Base-by-base conservation (phyloP, 345 rosid genomes). In the Populus tremula region DNA sequence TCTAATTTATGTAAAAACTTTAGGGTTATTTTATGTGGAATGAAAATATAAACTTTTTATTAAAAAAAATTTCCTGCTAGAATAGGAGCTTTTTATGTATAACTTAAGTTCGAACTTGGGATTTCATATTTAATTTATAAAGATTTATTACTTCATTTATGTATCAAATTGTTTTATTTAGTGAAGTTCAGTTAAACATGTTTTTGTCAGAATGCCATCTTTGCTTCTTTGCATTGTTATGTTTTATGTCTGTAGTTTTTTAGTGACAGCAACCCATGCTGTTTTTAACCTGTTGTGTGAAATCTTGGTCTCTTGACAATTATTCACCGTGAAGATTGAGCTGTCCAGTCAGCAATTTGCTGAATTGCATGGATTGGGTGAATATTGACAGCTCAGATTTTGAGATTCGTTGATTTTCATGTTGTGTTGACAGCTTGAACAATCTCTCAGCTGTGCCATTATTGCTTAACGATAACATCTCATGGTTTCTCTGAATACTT, bases 301-400 rank as follows among this genome's bases (percentile, higher is more conserved):
- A 47, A 14, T 53, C 2, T 1, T 50, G 8, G 23, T n/a, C 9
- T 0, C 21, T n/a, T 21, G n/a, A 21, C 13, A 1, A 21, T 56
- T 56, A 56, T 56, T 56, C 8, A 8, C 5, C 25, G 25, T 21
- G 62, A n/a, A 21, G 23, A 56, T 56, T 56, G 70, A 66, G 25
- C 5, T 33, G n/a, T 66, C 70, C 35, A 33, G 36, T 14, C 62
- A 21, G 62, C 23, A 67, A 1, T 8, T 20, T 67, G 70, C 33
- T 2, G 31, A 27, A 17, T 75, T 76, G 65, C 49, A 50, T 76
- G 71, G 49, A 50, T 35, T 27, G 21, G 45, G 77, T 20, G 72
- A 9, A 53, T 53, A 50, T 3, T 12, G 63, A 49, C 64, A 67
- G 27, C 41, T 50, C 16, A 14, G 23, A 4, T 50, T 76, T 75